Evolutionary conservation across 805 yeast genomes (phyloP), one percentile per base, ranked within the genome.

Genomic region (Saturnispora sekii): DNA sequence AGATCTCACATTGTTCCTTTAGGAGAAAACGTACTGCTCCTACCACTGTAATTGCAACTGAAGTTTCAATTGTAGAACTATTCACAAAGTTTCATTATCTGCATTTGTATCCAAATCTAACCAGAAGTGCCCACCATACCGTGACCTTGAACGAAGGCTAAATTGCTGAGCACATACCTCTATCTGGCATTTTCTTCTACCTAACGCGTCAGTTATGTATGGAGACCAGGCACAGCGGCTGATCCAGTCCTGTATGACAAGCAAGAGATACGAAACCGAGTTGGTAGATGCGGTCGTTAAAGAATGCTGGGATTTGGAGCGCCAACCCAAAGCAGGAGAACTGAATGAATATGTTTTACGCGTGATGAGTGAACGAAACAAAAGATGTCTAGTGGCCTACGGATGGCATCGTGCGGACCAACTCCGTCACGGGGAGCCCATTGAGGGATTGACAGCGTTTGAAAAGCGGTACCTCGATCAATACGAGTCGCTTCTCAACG

Each of bases 361-460:
- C 8, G 45, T 32, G 28, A 26, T 35, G 5, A n/a, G 31, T 14
- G 39, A 31, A 37, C 33, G 45, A 12, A 89, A 94, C 66, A 94
- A 93, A 60, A 67, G 98, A 42, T 87, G 97, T 60, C 59, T 93
- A 32, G 59, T 93, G 42, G 96, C 95, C 0, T 88, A 93, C 57
- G 36, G 84, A 73, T 46, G 77, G 76, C 45, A 60, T 79, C 52
- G 76, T 77, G 2, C 89, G 96, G 97, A 73, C 76, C 33, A 79
- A 76, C 54, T 62, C 69, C 30, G 87, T 76, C 53, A 68, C 48
- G 53, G 52, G 7, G 68, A 40, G 37, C 61, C 52, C 31, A 52
- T 71, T 40, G 78, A 69, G 56, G 73, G 78, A 48, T 62, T 85
- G 39, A 84, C 84, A 47, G 87, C 82, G 48, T 69, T 78, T 35